Evolutionary conservation across 805 yeast species (phyloP).

Genomic region (Candida takata): DNA sequence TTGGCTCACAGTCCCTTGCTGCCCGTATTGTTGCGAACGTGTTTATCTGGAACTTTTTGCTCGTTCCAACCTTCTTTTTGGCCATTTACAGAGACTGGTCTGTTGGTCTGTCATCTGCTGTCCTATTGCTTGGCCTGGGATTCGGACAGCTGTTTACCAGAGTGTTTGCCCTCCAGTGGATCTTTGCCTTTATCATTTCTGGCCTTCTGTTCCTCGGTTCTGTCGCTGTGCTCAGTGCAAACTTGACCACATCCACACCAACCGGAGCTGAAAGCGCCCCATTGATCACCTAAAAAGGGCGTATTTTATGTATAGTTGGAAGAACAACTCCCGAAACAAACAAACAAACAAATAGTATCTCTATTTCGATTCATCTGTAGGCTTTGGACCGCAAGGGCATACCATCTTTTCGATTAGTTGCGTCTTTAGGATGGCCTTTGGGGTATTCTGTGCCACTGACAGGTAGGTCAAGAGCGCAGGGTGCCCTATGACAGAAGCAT

Average conservation of each 20-base stretch:
- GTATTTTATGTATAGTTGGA: no score
- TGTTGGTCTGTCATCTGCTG: conserved; percentile 51
- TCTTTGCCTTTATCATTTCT: conserved; percentile 66
- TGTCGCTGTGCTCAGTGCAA: conserved; percentile 38
- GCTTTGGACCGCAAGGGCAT: conserved; percentile 23
- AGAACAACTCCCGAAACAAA: background rate
- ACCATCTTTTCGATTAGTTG: conserved; percentile 36
- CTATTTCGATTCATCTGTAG: background rate
- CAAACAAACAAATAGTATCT: no score
- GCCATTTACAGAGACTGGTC: conserved; percentile 65
- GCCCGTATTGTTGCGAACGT: conserved; percentile 68
- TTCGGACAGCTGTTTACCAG: conserved; percentile 63
- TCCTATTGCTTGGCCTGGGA: conserved; percentile 59
- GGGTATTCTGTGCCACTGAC: conserved; percentile 44
- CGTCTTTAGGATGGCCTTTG: conserved; percentile 26
- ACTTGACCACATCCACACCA: conserved; percentile 5
- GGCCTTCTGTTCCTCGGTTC: conserved; percentile 48
- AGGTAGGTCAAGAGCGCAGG: conserved; percentile 46
- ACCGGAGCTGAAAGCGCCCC: conserved; percentile 32
- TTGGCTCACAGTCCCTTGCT: conserved; percentile 39
- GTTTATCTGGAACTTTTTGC: conserved; percentile 69
- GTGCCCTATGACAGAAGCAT: conserved; percentile 55
- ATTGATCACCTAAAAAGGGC: conserved; percentile 22
- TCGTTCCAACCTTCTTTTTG: conserved; percentile 55
- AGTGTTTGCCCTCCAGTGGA: conserved; percentile 78